phyloP scores from a whole-genome alignment of 495 filamentous ascomycete genomes.

The Aspergillus cavernicola region DNA sequence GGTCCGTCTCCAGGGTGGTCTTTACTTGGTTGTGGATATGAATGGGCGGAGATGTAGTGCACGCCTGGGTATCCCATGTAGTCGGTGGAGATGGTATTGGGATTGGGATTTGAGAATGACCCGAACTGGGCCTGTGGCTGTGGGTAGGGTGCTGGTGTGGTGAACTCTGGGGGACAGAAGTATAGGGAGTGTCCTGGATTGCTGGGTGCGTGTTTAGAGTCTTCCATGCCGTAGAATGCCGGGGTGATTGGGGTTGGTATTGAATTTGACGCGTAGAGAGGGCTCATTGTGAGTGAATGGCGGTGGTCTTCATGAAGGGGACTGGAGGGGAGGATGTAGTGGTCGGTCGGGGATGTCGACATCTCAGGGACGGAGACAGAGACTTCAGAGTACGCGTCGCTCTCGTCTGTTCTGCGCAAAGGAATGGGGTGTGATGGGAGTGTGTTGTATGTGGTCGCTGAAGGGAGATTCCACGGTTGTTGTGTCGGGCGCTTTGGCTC shows the following conservation, averaged over 20 bases:
- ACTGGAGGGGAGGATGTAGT: constrained; percentile 1
- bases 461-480: not conserved
- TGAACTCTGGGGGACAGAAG: constrained; percentile 2
- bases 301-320: not conserved
- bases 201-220: not conserved
- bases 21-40: not conserved
- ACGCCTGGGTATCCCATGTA: not conserved
- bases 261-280: not conserved
- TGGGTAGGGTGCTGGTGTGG: not conserved
- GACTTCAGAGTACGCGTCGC: not conserved
- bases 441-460: not conserved
- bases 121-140: not conserved
- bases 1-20: not conserved
- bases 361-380: not conserved
- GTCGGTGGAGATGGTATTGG: not conserved
- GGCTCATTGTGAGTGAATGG: not conserved
- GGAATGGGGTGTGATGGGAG: not conserved
- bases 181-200: not conserved
- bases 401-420: not conserved
- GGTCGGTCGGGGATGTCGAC: not conserved
- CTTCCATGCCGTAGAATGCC: not conserved
- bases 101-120: not conserved
- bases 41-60: not conserved
- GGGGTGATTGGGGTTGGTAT: not conserved
- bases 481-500: not conserved